Evolutionary conservation across 2,329 filamentous ascomycete genomes (phyloP), one percentile per base, ranked within the genome.

Genomic region (Scytalidium lignicola): DNA sequence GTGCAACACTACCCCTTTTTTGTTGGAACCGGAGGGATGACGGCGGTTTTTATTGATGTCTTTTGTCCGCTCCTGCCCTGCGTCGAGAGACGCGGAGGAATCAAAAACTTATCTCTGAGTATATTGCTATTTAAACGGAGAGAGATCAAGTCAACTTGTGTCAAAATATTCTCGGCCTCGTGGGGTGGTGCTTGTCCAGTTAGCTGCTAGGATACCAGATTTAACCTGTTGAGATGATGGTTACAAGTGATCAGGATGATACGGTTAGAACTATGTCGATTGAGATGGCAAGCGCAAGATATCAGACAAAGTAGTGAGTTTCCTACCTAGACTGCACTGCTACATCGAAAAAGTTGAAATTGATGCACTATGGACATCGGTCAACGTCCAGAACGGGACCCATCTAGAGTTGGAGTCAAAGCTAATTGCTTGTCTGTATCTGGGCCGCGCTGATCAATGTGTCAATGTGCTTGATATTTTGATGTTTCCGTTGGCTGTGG

Each of bases 341-440:
- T 58, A 44, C 55, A 43, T 47, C 41, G 46, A 28, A 52, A 4
- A 9, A 8, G 32, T 37, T 17, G n/a, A 37, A 37, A 37, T 9
- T 17, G 12, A 37, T 37, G 8, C 32, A 45, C 44, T 51, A 48
- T 53, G 50, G 53, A 54, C 51, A 44, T 53, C 52, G 45, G 44
- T 44, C 45, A 45, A 44, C 52, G 55, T 60, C 56, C 49, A 56
- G 55, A 54, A 69, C 70, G 77, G 89, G 88, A 90, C 88, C 87
- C 90, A 89, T 90, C 87, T 82, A 67, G 85, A 80, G 87, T 90
- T 90, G 87, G 87, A 74, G 85, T 95, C 89, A 95, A 90, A 90
- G 89, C 75, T 83, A 90, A 74, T 88, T 77, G 79, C 89, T 92
- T 91, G 88, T 92, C 88, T 63, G 57, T 53, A 51, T n/a, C 51